Evolutionary conservation across 1,139 yeast genomes (phyloP).

Genomic region (Scheffersomyces segobiensis): DNA sequence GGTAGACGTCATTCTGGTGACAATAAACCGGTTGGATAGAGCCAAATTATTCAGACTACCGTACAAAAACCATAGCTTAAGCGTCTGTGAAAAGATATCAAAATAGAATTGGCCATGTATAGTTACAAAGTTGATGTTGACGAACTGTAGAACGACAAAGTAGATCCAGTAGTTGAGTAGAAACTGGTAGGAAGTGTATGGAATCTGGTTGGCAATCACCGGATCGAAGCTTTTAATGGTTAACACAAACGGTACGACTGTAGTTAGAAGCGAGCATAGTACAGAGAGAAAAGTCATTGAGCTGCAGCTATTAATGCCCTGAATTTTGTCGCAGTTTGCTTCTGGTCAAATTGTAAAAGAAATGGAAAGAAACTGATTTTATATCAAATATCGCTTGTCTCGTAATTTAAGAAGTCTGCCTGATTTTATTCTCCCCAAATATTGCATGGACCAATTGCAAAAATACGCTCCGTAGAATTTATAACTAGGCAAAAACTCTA

Average conservation of each 20-base stretch:
- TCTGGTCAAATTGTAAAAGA: neutral
- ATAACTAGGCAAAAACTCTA: neutral
- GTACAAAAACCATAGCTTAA: conserved; percentile 15
- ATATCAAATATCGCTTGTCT: neutral
- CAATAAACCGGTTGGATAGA: conserved; percentile 7
- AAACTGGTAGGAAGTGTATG: conserved; percentile 10
- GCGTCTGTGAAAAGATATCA: neutral
- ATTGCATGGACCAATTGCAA: neutral
- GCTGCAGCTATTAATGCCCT: neutral
- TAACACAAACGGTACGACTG: conserved; percentile 12
- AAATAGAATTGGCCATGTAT: neutral
- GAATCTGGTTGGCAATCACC: conserved; percentile 6
- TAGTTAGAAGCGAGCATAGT: conserved; percentile 9
- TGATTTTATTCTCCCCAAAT: neutral
- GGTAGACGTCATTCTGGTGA: conserved; percentile 2
- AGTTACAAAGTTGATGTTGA: conserved; percentile 5
- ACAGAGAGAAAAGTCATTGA: conserved; percentile 3
- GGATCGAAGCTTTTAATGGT: conserved; percentile 12
- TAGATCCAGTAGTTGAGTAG: conserved; percentile 17
- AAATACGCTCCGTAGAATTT: neutral
- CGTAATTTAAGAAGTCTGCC: neutral
- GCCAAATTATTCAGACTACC: conserved; percentile 11
- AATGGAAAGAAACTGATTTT: neutral
- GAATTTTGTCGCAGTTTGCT: neutral
- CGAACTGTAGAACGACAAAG: conserved; percentile 10